Conservation (phyloP, 2,329 filamentous ascomycete species). For the Beauveria scarabaeidicola region DNA sequence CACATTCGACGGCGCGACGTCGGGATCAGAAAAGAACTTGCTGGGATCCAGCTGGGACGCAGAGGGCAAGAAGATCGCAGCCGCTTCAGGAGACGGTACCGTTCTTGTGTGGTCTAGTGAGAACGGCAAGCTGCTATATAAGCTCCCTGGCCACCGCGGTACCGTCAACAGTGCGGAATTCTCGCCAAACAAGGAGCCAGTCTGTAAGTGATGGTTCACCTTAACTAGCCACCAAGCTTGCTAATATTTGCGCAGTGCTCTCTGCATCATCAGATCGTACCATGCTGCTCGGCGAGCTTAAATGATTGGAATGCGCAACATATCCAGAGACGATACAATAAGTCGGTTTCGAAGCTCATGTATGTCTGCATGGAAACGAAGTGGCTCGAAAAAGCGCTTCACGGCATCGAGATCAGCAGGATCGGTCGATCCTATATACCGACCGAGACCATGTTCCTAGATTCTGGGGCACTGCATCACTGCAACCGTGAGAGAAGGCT, state of each 20-base stretch:
- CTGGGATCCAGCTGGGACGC: slow-evolving; percentile 84
- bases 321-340: neutral
- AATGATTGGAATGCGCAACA: slow-evolving; percentile 27
- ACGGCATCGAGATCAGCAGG: neutral
- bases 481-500: neutral
- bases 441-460: neutral
- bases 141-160: slow-evolving; percentile 90
- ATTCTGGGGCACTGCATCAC: neutral
- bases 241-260: slow-evolving; percentile 55
- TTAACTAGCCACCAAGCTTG: neutral
- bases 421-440: neutral
- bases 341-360: neutral
- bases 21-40: slow-evolving; percentile 85
- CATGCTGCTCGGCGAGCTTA: slow-evolving; percentile 72
- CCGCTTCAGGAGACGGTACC: slow-evolving; percentile 82
- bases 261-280: slow-evolving; percentile 86
- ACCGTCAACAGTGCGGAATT: slow-evolving; percentile 94
- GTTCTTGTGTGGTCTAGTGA: slow-evolving; percentile 86
- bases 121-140: slow-evolving; percentile 86
- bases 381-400: neutral
- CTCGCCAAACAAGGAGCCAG: slow-evolving; percentile 72
- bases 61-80: slow-evolving; percentile 76
- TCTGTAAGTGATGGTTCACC: slow-evolving; percentile 56
- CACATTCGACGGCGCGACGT: slow-evolving; percentile 86
- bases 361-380: neutral